A percentile compares a stretch with the other conserved stretches of the same genome.
Evolutionary conservation across 345 rosid genomes (phyloP).

Genomic region (Trapa incisa): DNA sequence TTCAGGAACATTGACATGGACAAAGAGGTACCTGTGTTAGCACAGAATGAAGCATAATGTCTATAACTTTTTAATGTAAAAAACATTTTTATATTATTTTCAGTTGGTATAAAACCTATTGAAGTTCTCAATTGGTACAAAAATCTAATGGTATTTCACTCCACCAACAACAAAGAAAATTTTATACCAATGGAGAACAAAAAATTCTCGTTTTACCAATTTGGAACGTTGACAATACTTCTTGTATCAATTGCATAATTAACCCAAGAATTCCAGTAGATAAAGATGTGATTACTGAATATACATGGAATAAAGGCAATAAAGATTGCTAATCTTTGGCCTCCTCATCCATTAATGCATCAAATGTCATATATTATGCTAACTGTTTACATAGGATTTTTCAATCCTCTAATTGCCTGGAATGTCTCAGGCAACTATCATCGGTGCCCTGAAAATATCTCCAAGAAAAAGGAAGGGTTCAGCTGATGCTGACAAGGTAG

Average conservation of each 20-base stretch:
- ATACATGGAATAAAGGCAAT: background rate
- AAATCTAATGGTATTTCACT: too few relatives aligned
- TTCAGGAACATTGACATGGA: constrained; percentile 96
- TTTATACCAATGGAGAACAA: too few relatives aligned
- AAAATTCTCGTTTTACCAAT: too few relatives aligned
- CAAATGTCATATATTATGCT: background rate
- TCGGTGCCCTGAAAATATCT: constrained; percentile 29
- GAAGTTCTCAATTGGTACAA: too few relatives aligned
- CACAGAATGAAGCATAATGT: background rate
- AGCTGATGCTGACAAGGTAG: constrained; percentile 52
- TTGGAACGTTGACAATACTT: too few relatives aligned
- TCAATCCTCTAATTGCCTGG: background rate
- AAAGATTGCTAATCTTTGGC: background rate
- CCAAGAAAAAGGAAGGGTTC: constrained; percentile 38
- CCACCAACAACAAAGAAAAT: too few relatives aligned
- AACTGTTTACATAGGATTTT: background rate
- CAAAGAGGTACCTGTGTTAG: constrained; percentile 51
- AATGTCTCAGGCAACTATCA: constrained; percentile 42
- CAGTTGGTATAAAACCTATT: too few relatives aligned
- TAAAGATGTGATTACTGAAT: background rate
- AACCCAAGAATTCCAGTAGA: background rate
- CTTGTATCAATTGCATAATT: too few relatives aligned
- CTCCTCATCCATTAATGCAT: background rate
- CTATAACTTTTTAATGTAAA: background rate
- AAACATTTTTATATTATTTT: too few relatives aligned